These are phyloP conservation scores for Cafeteria roenbergensis DNA, from an alignment of 108 stramenopile species.

Conservation along the genomic window DNA sequence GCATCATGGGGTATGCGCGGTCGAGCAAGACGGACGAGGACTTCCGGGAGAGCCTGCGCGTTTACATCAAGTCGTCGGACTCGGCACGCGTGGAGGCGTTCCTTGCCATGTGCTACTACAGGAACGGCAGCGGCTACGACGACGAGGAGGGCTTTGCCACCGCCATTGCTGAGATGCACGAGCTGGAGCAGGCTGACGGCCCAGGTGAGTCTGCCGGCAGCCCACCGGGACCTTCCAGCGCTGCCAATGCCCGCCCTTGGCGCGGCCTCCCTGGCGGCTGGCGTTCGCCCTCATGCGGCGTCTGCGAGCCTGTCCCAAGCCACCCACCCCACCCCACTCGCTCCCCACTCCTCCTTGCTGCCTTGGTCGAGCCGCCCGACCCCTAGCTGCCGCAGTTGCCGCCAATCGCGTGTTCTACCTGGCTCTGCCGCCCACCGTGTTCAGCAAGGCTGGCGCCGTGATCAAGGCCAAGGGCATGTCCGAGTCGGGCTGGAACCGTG, in stretches of 20 bases:
- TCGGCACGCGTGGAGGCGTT: conserved; percentile 54
- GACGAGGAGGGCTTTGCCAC: conserved; percentile 54
- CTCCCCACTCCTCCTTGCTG: conserved; percentile 17
- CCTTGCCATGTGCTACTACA: conserved; percentile 55
- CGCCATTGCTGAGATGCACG: conserved; percentile 34
- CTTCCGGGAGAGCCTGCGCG: conserved; percentile 54
- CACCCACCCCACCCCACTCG: not conserved
- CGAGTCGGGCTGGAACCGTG: conserved; percentile 62
- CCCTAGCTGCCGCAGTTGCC: conserved; percentile 1
- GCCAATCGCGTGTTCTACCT: conserved; percentile 78
- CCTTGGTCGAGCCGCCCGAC: not conserved
- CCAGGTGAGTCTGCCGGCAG: too few relatives aligned
- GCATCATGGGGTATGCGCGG: conserved; percentile 79
- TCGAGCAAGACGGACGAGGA: conserved; percentile 58
- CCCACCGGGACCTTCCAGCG: too few relatives aligned
- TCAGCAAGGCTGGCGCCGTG: conserved; percentile 62
- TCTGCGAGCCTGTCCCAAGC: not conserved
- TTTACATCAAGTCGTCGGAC: not conserved
- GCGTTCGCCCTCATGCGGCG: not conserved
- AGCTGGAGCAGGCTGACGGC: not conserved
- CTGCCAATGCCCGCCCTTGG: not conserved
- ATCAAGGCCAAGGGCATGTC: conserved; percentile 55
- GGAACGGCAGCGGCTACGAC: conserved; percentile 62
- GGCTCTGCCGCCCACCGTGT: conserved; percentile 89
- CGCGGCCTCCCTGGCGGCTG: not conserved